Conservation (phyloP, 768 basidiomycete genomes). For the Tricholoma terreum region DNA sequence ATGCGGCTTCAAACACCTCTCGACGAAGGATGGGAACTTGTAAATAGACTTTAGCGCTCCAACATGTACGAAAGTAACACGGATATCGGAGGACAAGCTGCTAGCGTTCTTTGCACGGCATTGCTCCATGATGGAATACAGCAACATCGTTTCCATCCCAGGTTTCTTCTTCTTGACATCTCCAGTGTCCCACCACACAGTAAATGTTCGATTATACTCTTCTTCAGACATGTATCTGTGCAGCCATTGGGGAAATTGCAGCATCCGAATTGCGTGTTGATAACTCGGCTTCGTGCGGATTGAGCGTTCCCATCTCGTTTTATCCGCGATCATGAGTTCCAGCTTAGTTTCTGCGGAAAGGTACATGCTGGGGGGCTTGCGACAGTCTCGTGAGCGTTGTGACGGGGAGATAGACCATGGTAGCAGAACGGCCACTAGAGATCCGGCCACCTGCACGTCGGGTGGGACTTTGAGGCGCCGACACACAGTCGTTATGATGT, state of each 20-base stretch:
- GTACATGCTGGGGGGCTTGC: constrained; percentile 13
- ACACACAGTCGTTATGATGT: constrained; percentile 30
- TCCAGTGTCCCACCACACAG: constrained; percentile 42
- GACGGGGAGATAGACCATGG: constrained; percentile 41
- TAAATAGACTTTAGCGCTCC: constrained; percentile 49
- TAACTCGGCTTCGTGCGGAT: constrained; percentile 25
- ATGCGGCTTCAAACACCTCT: constrained; percentile 41
- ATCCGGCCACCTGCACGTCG: constrained; percentile 26
- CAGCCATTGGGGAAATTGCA: constrained; percentile 47
- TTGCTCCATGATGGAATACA: constrained; percentile 43
- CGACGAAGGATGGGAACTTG: constrained; percentile 46
- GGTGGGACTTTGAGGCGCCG: constrained; percentile 40
- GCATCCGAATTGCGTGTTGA: constrained; percentile 39
- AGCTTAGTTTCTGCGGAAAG: constrained; percentile 19
- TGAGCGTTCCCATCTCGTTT: constrained; percentile 18
- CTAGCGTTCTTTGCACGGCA: constrained; percentile 39
- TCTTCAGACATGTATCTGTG: constrained; percentile 42
- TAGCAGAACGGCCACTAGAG: constrained; percentile 44
- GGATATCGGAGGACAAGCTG: constrained; percentile 33
- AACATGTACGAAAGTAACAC: constrained; percentile 66
- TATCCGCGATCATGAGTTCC: constrained; percentile 14
- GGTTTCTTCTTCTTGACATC: constrained; percentile 26
- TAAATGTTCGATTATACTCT: constrained; percentile 37
- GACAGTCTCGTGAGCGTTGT: constrained; percentile 30
- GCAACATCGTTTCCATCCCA: constrained; percentile 41